These are phyloP conservation scores for Aspergillus chevalieri DNA, from an alignment of 2,329 filamentous ascomycete species.

Conservation along the genomic window DNA sequence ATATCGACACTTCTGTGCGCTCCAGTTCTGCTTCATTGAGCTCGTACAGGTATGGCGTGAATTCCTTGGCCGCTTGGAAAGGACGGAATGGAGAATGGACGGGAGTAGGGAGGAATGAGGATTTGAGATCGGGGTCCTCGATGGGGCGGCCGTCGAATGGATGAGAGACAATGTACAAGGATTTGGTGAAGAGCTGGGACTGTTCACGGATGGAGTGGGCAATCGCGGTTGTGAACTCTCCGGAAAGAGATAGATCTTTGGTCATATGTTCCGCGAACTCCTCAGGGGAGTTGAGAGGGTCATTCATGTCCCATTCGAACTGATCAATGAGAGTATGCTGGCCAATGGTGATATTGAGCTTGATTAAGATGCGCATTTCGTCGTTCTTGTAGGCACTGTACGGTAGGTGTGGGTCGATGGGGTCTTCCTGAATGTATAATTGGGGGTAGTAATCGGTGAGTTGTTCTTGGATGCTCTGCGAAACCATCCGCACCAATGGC, in stretches of 20 bases:
- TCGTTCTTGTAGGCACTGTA: constrained; percentile 97
- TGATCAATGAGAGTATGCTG: constrained; percentile 91
- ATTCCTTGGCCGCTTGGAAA: constrained; percentile 89
- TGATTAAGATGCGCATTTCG: constrained; percentile 94
- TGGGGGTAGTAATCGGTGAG: constrained; percentile 90
- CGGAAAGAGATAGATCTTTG: constrained; percentile 79
- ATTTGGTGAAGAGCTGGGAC: constrained; percentile 86
- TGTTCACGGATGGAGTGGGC: constrained; percentile 97
- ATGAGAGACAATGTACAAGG: constrained; percentile 86
- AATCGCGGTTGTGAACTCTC: constrained; percentile 95
- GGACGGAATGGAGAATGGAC: constrained; percentile 78
- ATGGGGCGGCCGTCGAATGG: constrained; percentile 90
- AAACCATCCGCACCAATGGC: constrained; percentile 57
- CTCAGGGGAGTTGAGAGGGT: constrained; percentile 86
- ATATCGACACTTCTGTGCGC: constrained; percentile 84
- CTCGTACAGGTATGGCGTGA: constrained; percentile 87
- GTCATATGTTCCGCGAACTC: constrained; percentile 89
- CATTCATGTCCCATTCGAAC: constrained; percentile 99
- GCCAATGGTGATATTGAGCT: constrained; percentile 95
- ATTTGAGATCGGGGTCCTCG: constrained; percentile 82
- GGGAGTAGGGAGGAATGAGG: constrained; percentile 80
- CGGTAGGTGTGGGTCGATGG: constrained; percentile 80
- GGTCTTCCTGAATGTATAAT: constrained; percentile 80
- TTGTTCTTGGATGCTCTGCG: constrained; percentile 74
- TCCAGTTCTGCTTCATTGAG: constrained; percentile 86